These are phyloP conservation scores for Silene latifolia DNA, from an alignment of 148 eudicot genomes.

Conservation along the genomic window DNA sequence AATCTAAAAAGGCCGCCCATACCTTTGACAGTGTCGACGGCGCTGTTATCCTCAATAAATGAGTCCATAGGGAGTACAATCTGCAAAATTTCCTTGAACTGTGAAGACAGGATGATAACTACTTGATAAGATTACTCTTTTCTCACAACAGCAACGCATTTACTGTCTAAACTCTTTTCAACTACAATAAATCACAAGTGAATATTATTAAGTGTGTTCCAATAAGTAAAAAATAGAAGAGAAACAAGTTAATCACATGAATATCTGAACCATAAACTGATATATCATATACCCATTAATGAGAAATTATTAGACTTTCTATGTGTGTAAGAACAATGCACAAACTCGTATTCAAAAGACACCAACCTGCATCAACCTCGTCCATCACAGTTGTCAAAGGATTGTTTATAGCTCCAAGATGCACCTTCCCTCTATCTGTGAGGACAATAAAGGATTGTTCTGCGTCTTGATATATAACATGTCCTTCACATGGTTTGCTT, in stretches of 20 bases:
- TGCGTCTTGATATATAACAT: conserved; percentile 56
- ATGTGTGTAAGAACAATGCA: not conserved
- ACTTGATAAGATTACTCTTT: conserved; percentile 51
- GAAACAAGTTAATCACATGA: not conserved
- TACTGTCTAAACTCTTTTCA: conserved; percentile 69
- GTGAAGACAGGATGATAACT: conserved; percentile 58
- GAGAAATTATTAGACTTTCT: not conserved
- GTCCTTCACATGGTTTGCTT: conserved; percentile 61
- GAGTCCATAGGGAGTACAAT: conserved; percentile 50
- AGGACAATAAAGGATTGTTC: conserved; percentile 55
- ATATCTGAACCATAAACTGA: not conserved
- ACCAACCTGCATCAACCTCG: conserved; percentile 76
- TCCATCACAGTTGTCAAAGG: conserved; percentile 52
- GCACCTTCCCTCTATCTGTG: conserved; percentile 46
- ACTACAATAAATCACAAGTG: conserved; percentile 39
- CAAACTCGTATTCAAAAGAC: not conserved
- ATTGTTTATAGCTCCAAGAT: conserved; percentile 51
- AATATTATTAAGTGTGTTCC: not conserved
- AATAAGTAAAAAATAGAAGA: not conserved
- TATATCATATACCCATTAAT: conserved; percentile 1
- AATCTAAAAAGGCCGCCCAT: conserved; percentile 12
- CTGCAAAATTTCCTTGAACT: conserved; percentile 50
- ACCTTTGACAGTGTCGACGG: conserved; percentile 52
- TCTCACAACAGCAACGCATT: conserved; percentile 61
- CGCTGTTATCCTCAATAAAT: conserved; percentile 45